Percentiles rank a stretch among this genome's conserved stretches.
Conservation (phyloP, 352 stramenopile species). For the Pythium folliculosum region DNA sequence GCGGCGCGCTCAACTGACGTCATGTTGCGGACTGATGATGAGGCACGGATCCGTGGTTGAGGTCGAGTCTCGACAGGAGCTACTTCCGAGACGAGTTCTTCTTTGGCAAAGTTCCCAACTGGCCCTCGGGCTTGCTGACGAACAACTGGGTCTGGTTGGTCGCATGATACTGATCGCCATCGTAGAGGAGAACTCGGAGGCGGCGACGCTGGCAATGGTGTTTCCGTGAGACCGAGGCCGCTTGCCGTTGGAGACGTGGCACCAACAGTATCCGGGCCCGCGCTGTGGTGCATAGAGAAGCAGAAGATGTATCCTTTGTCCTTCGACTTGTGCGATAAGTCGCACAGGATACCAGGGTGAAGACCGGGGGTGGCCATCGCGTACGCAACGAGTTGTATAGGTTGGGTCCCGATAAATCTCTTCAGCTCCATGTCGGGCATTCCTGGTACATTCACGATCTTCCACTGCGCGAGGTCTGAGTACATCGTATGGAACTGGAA, state of each 20-base stretch:
- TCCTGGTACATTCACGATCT: slow-evolving; percentile 46
- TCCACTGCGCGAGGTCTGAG: slow-evolving; percentile 46
- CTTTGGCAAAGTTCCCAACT: background rate
- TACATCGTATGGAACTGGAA: slow-evolving; percentile 65
- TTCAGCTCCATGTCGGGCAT: slow-evolving; percentile 43
- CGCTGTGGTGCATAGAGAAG: slow-evolving; percentile 44
- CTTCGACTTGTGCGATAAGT: slow-evolving; percentile 27
- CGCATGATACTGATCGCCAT: slow-evolving; percentile 31
- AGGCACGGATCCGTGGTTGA: slow-evolving; percentile 23
- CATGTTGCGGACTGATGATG: slow-evolving; percentile 30
- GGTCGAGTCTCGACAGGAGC: background rate
- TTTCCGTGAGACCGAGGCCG: background rate
- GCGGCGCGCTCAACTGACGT: slow-evolving; percentile 28
- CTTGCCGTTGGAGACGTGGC: background rate
- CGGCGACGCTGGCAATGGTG: background rate
- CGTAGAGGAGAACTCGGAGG: slow-evolving; percentile 14
- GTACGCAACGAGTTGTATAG: slow-evolving; percentile 52
- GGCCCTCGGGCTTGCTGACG: slow-evolving; percentile 19
- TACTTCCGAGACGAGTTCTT: background rate
- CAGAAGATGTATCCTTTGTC: slow-evolving; percentile 52
- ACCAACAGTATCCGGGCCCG: background rate
- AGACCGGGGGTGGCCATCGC: slow-evolving; percentile 21
- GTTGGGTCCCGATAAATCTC: slow-evolving; percentile 36
- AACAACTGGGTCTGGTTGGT: slow-evolving; percentile 23
- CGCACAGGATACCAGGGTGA: background rate